phyloP scores from a whole-genome alignment of 1,139 yeast species.

The Kazachstania sp. region DNA sequence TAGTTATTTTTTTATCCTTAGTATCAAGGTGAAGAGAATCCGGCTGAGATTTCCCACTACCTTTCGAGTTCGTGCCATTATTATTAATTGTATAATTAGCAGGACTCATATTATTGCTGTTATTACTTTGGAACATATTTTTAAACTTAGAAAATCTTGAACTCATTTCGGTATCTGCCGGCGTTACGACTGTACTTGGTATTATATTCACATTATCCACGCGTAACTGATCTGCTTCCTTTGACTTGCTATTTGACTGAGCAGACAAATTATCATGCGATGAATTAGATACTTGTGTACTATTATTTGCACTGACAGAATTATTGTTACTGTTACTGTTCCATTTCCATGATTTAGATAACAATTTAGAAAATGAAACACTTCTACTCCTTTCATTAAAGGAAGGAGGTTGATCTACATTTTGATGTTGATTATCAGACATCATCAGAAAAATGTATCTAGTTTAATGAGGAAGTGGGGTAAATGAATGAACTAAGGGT shows the following conservation, averaged over 20 bases:
- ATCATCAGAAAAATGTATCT: no score
- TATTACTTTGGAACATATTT: slow-evolving; percentile 12
- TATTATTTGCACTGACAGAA: neutral
- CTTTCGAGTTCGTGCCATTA: neutral
- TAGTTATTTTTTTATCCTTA: neutral
- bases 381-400: slow-evolving; percentile 17
- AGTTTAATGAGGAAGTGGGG: no score
- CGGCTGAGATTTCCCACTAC: neutral
- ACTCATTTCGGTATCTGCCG: slow-evolving; percentile 2
- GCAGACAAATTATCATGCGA: slow-evolving; percentile 1
- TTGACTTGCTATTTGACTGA: neutral
- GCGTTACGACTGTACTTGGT: neutral
- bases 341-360: slow-evolving; percentile 24
- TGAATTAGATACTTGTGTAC: neutral
- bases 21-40: neutral
- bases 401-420: neutral
- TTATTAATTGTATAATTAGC: slow-evolving; percentile 5
- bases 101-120: slow-evolving; percentile 1
- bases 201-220: neutral
- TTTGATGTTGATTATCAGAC: neutral
- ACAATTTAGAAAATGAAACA: slow-evolving; percentile 25
- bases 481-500: no score
- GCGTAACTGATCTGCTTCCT: neutral
- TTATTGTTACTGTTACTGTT: slow-evolving; percentile 4
- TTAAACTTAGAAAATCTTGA: slow-evolving; percentile 18